Conservation (phyloP, 2,329 filamentous ascomycete genomes). For the Stachybotrys elegans region DNA sequence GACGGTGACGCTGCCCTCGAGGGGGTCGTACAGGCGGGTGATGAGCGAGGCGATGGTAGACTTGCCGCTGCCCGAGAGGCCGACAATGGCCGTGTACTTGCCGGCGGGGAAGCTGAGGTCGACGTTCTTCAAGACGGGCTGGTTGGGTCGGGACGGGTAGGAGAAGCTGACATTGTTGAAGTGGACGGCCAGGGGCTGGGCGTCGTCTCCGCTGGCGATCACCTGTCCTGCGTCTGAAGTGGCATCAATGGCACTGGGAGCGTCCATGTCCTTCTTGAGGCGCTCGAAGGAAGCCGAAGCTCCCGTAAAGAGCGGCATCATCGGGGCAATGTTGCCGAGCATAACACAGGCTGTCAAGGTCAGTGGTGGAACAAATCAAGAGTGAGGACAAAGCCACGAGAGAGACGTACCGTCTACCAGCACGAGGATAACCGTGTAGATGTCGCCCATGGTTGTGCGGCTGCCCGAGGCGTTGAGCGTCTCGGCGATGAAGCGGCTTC, state of each 20-base stretch:
- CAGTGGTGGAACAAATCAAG: too few species aligned
- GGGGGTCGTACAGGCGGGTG: conserved; percentile 53
- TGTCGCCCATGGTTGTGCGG: conserved; percentile 36
- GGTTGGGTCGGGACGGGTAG: conserved; percentile 37
- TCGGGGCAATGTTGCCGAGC: conserved; percentile 57
- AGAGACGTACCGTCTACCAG: conserved; percentile 49
- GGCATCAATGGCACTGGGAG: conserved; percentile 39
- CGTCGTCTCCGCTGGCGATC: conserved; percentile 36
- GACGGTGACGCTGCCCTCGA: conserved; percentile 39
- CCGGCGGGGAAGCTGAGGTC: conserved; percentile 42
- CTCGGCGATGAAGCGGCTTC: conserved; percentile 45
- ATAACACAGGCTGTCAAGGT: conserved; percentile 55
- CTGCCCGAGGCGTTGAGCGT: conserved; percentile 26
- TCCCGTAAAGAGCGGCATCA: conserved; percentile 55
- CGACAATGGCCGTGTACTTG: conserved; percentile 52
- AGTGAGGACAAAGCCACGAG: too few species aligned
- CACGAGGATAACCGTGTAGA: conserved; percentile 61
- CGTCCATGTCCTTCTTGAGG: conserved; percentile 53
- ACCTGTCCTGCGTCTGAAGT: conserved; percentile 31
- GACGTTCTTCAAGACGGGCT: conserved; percentile 36
- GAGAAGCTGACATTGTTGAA: conserved; percentile 39
- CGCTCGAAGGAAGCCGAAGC: conserved; percentile 55
- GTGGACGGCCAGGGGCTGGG: conserved; percentile 18
- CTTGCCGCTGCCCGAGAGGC: conserved; percentile 53
- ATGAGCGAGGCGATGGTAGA: conserved; percentile 51